phyloP scores from a whole-genome alignment of 495 filamentous ascomycete species.

The Haplographium delicatum region DNA sequence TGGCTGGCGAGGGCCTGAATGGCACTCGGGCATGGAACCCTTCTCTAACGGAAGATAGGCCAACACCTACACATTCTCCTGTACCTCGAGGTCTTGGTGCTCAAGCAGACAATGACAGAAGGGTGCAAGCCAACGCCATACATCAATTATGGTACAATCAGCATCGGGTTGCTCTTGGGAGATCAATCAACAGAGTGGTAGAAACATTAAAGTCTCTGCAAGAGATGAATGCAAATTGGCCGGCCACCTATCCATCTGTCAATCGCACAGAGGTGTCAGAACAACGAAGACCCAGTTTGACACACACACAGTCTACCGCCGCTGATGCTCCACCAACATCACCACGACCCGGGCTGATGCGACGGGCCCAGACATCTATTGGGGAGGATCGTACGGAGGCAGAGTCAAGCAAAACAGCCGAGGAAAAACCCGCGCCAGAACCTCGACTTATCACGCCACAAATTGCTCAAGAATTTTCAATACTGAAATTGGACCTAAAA shows the following conservation, averaged over 20 bases:
- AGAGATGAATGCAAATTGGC: conserved; percentile 86
- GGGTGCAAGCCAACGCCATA: conserved; percentile 39
- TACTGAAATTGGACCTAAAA: conserved; percentile 91
- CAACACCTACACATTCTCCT: conserved; percentile 54
- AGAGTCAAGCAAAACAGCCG: conserved; percentile 68
- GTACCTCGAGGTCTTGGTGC: conserved; percentile 43
- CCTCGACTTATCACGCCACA: conserved; percentile 82
- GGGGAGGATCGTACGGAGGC: conserved; percentile 49
- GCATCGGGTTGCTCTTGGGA: conserved; percentile 77
- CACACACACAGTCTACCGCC: conserved; percentile 46
- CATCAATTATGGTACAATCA: conserved; percentile 69
- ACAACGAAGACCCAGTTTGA: conserved; percentile 42
- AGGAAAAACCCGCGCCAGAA: conserved; percentile 49
- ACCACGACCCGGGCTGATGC: conserved; percentile 47
- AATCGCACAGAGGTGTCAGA: conserved; percentile 49
- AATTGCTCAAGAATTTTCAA: conserved; percentile 92
- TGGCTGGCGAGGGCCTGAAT: conserved; percentile 46
- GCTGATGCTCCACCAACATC: too few relatives aligned
- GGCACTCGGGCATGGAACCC: conserved; percentile 39
- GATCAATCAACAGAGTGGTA: conserved; percentile 77
- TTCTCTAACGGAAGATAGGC: conserved; percentile 61
- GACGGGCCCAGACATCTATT: conserved; percentile 67
- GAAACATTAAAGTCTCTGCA: conserved; percentile 75
- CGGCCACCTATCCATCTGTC: conserved; percentile 88
- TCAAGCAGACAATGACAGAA: conserved; percentile 35